Evolutionary conservation across 306 rosid genomes (phyloP).

Genomic region (Amphicarpaea edgeworthii): DNA sequence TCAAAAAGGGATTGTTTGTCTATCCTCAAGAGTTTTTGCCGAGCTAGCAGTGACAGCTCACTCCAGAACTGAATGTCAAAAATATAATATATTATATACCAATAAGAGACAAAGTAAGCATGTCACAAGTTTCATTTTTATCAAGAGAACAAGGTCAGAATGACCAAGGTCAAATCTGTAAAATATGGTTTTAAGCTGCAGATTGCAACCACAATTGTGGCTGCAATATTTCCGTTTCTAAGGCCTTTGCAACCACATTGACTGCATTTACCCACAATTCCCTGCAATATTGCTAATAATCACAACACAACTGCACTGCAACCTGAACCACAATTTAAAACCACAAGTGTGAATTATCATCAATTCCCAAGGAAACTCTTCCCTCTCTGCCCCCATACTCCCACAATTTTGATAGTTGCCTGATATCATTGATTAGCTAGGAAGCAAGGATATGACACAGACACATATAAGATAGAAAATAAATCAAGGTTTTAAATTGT

Average conservation of each 20-base stretch:
- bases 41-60: slow-evolving; percentile 71
- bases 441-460: slow-evolving; percentile 11
- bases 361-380: slow-evolving; percentile 18
- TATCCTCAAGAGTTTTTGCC: slow-evolving; percentile 87
- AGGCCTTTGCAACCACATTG: not conserved
- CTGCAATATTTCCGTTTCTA: not conserved
- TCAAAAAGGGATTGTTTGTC: slow-evolving; percentile 98
- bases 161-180: slow-evolving; percentile 31
- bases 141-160: slow-evolving; percentile 21
- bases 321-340: not conserved
- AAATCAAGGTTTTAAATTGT: not conserved
- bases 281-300: not conserved
- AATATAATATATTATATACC: slow-evolving; percentile 43
- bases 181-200: not conserved
- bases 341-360: not conserved
- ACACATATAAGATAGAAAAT: not conserved
- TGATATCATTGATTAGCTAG: slow-evolving; percentile 27
- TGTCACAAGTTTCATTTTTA: slow-evolving; percentile 22
- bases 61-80: slow-evolving; percentile 82
- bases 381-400: slow-evolving; percentile 10
- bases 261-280: slow-evolving; percentile 3
- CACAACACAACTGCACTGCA: not conserved
- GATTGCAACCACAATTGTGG: not conserved
- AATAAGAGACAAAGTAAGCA: slow-evolving; percentile 46
- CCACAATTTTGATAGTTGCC: slow-evolving; percentile 11